Conservation (phyloP, 768 basidiomycete genomes). For the Goffeauzyma gilvescens region DNA sequence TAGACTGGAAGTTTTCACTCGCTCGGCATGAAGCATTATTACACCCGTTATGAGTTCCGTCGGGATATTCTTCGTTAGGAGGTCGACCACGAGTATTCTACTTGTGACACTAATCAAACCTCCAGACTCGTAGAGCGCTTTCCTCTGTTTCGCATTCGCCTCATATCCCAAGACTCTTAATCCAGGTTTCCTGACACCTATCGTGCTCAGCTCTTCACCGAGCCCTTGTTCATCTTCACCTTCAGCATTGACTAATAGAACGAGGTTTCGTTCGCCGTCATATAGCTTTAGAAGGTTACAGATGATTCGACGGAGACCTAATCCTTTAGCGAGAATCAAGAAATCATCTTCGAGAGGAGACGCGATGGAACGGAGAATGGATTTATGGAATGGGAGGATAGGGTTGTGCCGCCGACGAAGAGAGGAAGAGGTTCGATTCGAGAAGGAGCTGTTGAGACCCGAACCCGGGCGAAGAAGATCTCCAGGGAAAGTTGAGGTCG, state of each 20-base stretch:
- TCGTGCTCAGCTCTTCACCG: constrained; percentile 74
- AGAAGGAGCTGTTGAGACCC: too few species aligned
- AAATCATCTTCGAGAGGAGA: constrained; percentile 34
- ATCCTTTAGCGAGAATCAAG: constrained; percentile 64
- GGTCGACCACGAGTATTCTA: constrained; percentile 83
- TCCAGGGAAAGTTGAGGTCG: too few species aligned
- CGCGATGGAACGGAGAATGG: constrained; percentile 32
- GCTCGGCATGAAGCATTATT: constrained; percentile 75
- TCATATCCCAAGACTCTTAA: constrained; percentile 68
- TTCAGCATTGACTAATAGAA: constrained; percentile 49
- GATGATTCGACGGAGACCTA: constrained; percentile 62
- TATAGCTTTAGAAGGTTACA: constrained; percentile 85
- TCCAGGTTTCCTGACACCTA: constrained; percentile 76
- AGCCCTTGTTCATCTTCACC: constrained; percentile 78
- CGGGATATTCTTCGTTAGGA: constrained; percentile 67
- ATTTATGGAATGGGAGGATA: constrained; percentile 31
- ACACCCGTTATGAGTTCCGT: constrained; percentile 72
- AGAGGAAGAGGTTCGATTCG: too few species aligned
- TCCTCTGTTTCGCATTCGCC: constrained; percentile 58
- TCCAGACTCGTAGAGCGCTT: constrained; percentile 66
- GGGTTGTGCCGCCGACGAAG: constrained; percentile 31
- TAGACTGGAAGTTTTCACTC: constrained; percentile 61
- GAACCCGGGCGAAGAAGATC: too few species aligned
- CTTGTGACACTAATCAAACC: constrained; percentile 83
- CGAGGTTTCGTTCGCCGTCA: constrained; percentile 61